Evolutionary conservation across 495 filamentous ascomycete species (phyloP).

Genomic region (Penicillium odoratum): DNA sequence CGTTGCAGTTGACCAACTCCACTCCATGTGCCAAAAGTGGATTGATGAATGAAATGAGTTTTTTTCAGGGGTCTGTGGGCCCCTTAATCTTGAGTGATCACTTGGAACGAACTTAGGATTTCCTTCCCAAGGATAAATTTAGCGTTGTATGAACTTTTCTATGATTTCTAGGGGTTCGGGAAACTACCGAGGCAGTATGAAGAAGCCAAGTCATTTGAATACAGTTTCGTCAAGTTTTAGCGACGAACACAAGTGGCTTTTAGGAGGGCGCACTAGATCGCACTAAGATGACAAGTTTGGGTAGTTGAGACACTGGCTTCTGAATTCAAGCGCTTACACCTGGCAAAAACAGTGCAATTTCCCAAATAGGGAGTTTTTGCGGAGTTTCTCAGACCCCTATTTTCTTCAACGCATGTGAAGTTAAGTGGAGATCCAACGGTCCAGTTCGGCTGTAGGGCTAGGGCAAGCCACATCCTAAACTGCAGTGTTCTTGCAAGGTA

Average conservation of each 20-base stretch:
- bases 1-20: background rate
- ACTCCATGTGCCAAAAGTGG: background rate
- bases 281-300: background rate
- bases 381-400: background rate
- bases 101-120: background rate
- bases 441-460: background rate
- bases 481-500: background rate
- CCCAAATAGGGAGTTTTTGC: background rate
- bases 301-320: no score
- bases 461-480: conserved; percentile 7
- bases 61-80: background rate
- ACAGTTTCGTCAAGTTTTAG: background rate
- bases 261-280: background rate
- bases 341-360: no score
- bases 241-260: background rate
- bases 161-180: no score
- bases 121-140: no score
- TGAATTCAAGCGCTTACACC: no score
- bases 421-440: background rate
- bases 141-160: no score
- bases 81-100: background rate
- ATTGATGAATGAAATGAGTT: background rate
- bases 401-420: background rate
- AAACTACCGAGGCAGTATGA: no score
- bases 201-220: background rate